A percentile compares a stretch with the other conserved stretches of the same genome.
Evolutionary conservation across 1,284 basidiomycete genomes (phyloP).

Genomic region (Hemileia vastatrix): DNA sequence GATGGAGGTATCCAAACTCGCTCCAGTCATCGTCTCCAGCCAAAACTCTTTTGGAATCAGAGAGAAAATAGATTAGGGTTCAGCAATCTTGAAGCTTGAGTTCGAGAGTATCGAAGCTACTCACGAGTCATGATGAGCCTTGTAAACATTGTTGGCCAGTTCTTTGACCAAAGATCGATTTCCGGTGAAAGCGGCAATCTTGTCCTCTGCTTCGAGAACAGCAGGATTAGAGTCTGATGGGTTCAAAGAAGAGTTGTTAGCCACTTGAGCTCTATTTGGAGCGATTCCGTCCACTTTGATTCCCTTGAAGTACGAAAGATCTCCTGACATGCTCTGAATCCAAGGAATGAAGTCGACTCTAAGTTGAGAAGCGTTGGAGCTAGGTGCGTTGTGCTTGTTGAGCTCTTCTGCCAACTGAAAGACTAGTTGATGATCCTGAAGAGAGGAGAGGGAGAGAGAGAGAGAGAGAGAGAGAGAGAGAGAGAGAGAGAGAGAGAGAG

Average conservation of each 20-base stretch:
- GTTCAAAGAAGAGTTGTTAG: conserved; percentile 20
- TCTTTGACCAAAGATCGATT: conserved; percentile 22
- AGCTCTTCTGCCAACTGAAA: conserved; percentile 35
- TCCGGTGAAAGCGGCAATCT: conserved; percentile 26
- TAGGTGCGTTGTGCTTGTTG: conserved; percentile 31
- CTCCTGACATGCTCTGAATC: conserved; percentile 29
- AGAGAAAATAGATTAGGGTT: too few species aligned
- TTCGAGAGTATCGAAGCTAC: neutral
- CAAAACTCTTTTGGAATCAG: too few species aligned
- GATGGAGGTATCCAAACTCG: conserved; percentile 3
- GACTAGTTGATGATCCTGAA: conserved; percentile 33
- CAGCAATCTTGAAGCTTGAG: too few species aligned
- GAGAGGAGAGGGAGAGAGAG: too few species aligned
- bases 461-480: too few species aligned
- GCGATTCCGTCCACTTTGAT: conserved; percentile 28
- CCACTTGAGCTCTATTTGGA: conserved; percentile 27
- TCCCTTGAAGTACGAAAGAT: conserved; percentile 26
- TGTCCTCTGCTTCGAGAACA: conserved; percentile 24
- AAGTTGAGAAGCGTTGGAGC: conserved; percentile 24
- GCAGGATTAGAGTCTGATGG: conserved; percentile 10
- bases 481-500: too few species aligned
- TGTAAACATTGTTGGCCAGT: conserved; percentile 30
- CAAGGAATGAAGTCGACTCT: conserved; percentile 33
- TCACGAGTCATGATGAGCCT: conserved; percentile 33
- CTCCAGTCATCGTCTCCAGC: conserved; percentile 3